Conservation (phyloP, 306 rosid species). For the Oemleria cerasiformis region DNA sequence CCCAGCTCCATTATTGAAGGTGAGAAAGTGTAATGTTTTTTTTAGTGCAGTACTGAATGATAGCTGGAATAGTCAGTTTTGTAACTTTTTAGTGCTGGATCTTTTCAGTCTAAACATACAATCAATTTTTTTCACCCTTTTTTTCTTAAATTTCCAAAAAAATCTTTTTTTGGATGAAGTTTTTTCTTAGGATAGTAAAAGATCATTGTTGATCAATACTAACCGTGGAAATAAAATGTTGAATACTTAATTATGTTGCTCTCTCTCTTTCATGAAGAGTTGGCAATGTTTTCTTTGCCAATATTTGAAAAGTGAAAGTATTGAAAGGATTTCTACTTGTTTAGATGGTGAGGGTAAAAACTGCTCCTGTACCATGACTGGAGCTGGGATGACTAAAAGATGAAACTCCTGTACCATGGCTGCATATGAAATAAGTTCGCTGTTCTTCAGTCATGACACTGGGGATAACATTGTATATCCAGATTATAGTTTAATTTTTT, state of each 20-base stretch:
- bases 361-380: background rate
- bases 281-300: background rate
- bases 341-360: background rate
- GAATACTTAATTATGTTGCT: too few relatives aligned
- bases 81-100: background rate
- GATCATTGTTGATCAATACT: background rate
- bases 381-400: background rate
- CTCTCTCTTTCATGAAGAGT: background rate
- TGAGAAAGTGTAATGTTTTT: slow-evolving; percentile 20
- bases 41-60: background rate
- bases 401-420: background rate
- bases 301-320: background rate
- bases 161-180: too few relatives aligned
- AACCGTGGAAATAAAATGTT: background rate
- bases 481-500: background rate
- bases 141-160: too few relatives aligned
- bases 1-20: slow-evolving; percentile 92
- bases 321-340: background rate
- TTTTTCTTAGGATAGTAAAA: background rate
- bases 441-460: background rate
- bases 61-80: background rate
- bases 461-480: background rate
- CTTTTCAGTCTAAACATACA: background rate
- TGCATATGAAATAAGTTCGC: background rate
- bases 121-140: background rate